phyloP scores from a whole-genome alignment of 108 stramenopile species.

The Tribonema minus region DNA sequence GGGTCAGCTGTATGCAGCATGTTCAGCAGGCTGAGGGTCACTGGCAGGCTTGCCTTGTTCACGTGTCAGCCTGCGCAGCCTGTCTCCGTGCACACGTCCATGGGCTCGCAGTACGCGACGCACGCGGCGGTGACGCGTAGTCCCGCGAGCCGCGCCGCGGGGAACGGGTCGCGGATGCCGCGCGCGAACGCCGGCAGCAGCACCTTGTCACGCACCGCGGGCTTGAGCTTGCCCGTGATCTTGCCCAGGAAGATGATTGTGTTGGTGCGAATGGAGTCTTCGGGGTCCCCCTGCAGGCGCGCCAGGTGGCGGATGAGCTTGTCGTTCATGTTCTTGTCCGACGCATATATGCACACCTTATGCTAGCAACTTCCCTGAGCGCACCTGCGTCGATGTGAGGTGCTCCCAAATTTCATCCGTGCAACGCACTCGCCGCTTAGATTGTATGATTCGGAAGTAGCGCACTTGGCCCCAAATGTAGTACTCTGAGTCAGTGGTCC shows the following conservation, averaged over 20 bases:
- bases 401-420: too few species aligned
- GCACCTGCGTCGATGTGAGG: too few species aligned
- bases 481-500: too few species aligned
- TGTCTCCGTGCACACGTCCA: neutral
- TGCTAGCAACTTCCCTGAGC: too few species aligned
- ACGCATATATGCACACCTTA: too few species aligned
- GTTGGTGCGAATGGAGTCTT: constrained; percentile 52
- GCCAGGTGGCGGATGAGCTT: constrained; percentile 46
- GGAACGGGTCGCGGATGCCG: constrained; percentile 26
- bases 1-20: too few species aligned
- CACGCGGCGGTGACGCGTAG: constrained; percentile 29
- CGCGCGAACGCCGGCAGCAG: constrained; percentile 29
- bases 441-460: too few species aligned
- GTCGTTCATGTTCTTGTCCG: constrained; percentile 49
- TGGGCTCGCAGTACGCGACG: constrained; percentile 7
- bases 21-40: too few species aligned
- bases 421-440: too few species aligned
- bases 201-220: constrained; percentile 14
- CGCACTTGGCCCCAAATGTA: too few species aligned
- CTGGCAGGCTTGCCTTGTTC: too few species aligned
- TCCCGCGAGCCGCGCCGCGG: constrained; percentile 30
- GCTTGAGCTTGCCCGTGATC: constrained; percentile 40
- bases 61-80: too few species aligned
- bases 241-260: constrained; percentile 51
- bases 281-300: constrained; percentile 47